Evolutionary conservation across 768 basidiomycete species (phyloP).

Genomic region (Coprinellus aureogranulatus): DNA sequence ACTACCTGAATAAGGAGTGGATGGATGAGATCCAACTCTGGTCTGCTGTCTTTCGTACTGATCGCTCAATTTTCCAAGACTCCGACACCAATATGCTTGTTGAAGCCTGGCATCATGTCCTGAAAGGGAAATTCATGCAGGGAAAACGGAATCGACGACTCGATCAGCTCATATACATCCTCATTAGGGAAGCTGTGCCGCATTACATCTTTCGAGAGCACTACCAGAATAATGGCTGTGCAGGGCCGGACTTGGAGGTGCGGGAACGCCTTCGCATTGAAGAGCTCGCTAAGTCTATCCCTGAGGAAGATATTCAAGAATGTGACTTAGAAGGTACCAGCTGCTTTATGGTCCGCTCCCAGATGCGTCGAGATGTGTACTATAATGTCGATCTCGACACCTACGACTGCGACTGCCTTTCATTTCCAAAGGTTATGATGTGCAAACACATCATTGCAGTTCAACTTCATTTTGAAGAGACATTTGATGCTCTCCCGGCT

Average conservation of each 20-base stretch:
- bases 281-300: background rate
- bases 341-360: conserved; percentile 8
- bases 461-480: background rate
- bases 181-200: conserved; percentile 12
- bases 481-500: background rate
- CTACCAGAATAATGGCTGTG: conserved; percentile 19
- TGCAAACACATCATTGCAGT: background rate
- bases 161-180: conserved; percentile 21
- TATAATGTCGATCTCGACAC: background rate
- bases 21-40: conserved; percentile 14
- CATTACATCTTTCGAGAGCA: conserved; percentile 14
- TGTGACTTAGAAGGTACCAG: background rate
- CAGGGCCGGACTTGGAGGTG: conserved; percentile 17
- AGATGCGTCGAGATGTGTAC: background rate
- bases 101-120: conserved; percentile 26
- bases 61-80: conserved; percentile 10
- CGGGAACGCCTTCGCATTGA: conserved; percentile 6
- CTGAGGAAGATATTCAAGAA: conserved; percentile 3
- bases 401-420: background rate
- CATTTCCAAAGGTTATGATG: background rate
- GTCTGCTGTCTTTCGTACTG: conserved; percentile 20
- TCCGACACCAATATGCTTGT: conserved; percentile 26
- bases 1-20: conserved; percentile 20
- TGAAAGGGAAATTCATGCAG: conserved; percentile 25
- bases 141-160: conserved; percentile 20